Evolutionary conservation across 768 basidiomycete species (phyloP), one percentile per base, ranked within the genome.

Genomic region (Kwoniella bestiolae): DNA sequence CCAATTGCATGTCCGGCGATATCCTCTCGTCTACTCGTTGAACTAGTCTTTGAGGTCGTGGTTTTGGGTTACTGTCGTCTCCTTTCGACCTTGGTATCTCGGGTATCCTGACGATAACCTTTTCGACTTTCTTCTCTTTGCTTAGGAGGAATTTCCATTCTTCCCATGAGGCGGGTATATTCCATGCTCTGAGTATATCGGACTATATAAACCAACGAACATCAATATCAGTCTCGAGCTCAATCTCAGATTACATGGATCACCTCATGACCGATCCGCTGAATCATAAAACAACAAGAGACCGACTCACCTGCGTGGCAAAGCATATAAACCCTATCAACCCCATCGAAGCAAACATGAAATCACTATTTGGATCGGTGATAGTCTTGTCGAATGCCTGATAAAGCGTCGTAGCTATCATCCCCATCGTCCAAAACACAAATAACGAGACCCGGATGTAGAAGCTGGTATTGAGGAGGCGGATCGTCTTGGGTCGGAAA

Each of bases 371-470:
- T 1, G 55, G 26, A 64, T 64, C 63, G 5, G 51, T 56, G n/a
- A 64, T 57, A 8, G 55, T 64, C 0, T 50, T 56, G 26, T 64
- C 63, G 44, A 64, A 56, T 26, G 55, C 56, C n/a, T 64, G 63
- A 57, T 64, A 64, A 5, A 64, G 34, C 18, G 63, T 57, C 1
- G 55, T 52, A n/a, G 31, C 44, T 6, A 64, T 64, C 55, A 64
- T 64, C 16, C 26, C 45, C 45, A 64, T 47, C 9, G 63, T 64
- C 63, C 63, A 64, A 25, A 50, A 56, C 2, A 64, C 55, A 26
- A 64, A 64, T 18, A 64, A 44, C 8, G 55, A 29, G 3, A 64
- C 56, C n/a, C 63, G 14, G 6, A 64, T 38, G n/a, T 56, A 64
- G 35, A 64, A 64, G 14, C 38, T 9, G 38, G 38, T 41, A 18